Evolutionary conservation across 257 asterid genomes (phyloP).

Genomic region (Buddleja alternifolia): DNA sequence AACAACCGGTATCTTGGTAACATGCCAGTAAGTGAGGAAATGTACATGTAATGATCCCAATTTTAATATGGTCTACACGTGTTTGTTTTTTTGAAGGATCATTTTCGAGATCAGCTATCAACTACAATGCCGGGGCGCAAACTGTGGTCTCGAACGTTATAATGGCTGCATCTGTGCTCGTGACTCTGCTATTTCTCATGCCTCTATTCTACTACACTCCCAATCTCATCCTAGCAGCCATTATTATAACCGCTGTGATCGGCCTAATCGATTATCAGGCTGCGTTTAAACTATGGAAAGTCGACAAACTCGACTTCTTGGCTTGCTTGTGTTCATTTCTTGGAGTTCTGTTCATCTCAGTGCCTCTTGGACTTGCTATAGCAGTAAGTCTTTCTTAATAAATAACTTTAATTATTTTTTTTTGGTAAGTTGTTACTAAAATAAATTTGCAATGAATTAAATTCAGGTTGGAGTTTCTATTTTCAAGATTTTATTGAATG

Average conservation of each 20-base stretch:
- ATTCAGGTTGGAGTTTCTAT: slow-evolving; percentile 88
- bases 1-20: too few species aligned
- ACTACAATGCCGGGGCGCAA: slow-evolving; percentile 89
- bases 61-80: not conserved
- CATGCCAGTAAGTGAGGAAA: too few species aligned
- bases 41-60: too few species aligned
- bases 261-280: slow-evolving; percentile 86
- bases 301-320: slow-evolving; percentile 87
- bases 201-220: slow-evolving; percentile 92
- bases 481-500: slow-evolving; percentile 87
- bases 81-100: slow-evolving; percentile 54
- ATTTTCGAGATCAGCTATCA: slow-evolving; percentile 94
- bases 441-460: not conserved
- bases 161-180: slow-evolving; percentile 80
- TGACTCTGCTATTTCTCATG: slow-evolving; percentile 85
- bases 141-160: slow-evolving; percentile 80
- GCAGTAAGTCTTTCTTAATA: slow-evolving; percentile 57
- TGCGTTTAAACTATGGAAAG: slow-evolving; percentile 79
- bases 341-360: slow-evolving; percentile 96
- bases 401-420: not conserved
- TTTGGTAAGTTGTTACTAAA: not conserved
- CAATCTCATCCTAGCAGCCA: slow-evolving; percentile 79
- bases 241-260: slow-evolving; percentile 86
- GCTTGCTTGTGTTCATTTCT: slow-evolving; percentile 84
- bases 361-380: slow-evolving; percentile 90